Base-by-base conservation (phyloP, 345 rosid species). In the Gossypium thurberi region DNA sequence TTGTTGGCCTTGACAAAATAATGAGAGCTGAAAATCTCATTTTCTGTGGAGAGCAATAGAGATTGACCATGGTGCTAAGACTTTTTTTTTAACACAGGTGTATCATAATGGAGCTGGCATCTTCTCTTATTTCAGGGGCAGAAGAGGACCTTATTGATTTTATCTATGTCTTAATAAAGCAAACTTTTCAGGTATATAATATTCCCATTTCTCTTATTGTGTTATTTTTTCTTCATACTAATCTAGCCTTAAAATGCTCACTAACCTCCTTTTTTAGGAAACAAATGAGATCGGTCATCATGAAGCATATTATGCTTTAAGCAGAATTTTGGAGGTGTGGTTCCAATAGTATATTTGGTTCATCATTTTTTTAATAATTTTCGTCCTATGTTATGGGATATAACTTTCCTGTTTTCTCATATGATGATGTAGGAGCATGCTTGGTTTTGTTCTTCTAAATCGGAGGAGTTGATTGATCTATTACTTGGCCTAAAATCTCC, bases 101-200 rank as follows among this genome's bases (percentile, higher is more conserved):
- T 77, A 81, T 78, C 40, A 79, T 90, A 28, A 40, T 90, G 84
- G 91, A 84, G 76, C 82, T 95, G 40, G 96, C 97, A 76, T 84
- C 88, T 77, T 84, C 84, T 81, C 80, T 95, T 80, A 84, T 95
- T 43, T 86, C 80, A 69, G 91, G 97, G 78, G 97, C 94, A 60
- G 79, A 81, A 25, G 84, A 79, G 74, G 96, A 92, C 75, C 92
- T 95, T 51, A 59, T 89, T 72, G 85, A 85, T 67, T 77, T 89
- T 69, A 89, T 89, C 20, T 92, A 89, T 77, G 84, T 69, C 77
- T 87, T 88, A 73, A 73, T 88, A 71, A 84, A 84, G 73, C 75
- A 84, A 69, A 81, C 87, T 70, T 85, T 94, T 67, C 80, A 84
- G 92, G 98, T 90, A 77, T 56, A 47, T 51, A 57, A 60, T 43